These are phyloP conservation scores for Sporothrix globosa DNA, from an alignment of 2,329 filamentous ascomycete species.

Conservation along the genomic window DNA sequence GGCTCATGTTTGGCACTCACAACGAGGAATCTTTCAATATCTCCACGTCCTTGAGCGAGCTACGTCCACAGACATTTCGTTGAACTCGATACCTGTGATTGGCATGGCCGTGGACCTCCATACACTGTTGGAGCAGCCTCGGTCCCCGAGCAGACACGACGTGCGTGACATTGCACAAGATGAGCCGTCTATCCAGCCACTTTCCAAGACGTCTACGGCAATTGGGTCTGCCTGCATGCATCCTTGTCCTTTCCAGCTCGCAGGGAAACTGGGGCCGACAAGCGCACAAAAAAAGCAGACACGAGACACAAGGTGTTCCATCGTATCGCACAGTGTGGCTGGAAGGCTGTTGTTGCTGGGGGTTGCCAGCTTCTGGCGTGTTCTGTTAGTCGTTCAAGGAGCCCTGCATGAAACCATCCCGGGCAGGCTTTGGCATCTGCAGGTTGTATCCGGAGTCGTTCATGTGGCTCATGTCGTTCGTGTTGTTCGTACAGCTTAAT, in stretches of 20 bases:
- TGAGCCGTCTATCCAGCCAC: not conserved
- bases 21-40: not conserved
- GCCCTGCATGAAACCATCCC: not conserved
- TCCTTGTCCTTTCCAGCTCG: not conserved
- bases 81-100: not conserved
- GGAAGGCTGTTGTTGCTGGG: not conserved
- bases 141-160: not conserved
- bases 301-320: not conserved
- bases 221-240: not conserved
- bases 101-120: not conserved
- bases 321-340: slow-evolving; percentile 10
- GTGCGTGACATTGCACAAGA: not conserved
- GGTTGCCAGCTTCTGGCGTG: not conserved
- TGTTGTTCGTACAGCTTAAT: not conserved
- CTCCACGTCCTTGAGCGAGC: not conserved
- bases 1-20: not conserved
- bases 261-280: not conserved
- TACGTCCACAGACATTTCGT: not conserved
- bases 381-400: not conserved
- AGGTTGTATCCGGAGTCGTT: slow-evolving; percentile 13
- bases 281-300: not conserved
- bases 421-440: not conserved
- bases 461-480: slow-evolving; percentile 3
- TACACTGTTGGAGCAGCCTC: not conserved
- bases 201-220: not conserved